Evolutionary conservation across 768 basidiomycete genomes (phyloP).

Genomic region (Russula emetica): DNA sequence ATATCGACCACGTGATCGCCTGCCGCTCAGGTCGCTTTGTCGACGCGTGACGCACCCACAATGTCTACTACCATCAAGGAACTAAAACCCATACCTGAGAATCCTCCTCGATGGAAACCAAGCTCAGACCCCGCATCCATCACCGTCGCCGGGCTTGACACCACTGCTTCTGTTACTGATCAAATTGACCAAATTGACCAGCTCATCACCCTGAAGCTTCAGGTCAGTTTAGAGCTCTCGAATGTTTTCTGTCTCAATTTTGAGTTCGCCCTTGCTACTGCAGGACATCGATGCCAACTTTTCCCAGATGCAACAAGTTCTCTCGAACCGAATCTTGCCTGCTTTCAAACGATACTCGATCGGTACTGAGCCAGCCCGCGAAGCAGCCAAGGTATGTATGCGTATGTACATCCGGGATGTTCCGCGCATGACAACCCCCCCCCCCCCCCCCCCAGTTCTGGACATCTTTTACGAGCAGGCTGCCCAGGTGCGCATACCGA

Average conservation of each 20-base stretch:
- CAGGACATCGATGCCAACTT: slow-evolving; percentile 94
- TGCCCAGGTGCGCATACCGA: slow-evolving; percentile 79
- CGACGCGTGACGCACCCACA: not conserved
- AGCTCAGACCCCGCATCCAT: slow-evolving; percentile 60
- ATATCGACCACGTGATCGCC: not conserved
- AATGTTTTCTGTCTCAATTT: not conserved
- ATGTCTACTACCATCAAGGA: slow-evolving; percentile 13
- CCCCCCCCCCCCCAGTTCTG: slow-evolving; percentile 75
- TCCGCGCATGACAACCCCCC: not conserved
- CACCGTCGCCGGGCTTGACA: slow-evolving; percentile 67
- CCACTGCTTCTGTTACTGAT: slow-evolving; percentile 60
- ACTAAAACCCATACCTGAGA: slow-evolving; percentile 50
- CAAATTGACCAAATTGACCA: slow-evolving; percentile 97
- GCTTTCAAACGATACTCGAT: slow-evolving; percentile 87
- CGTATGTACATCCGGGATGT: not conserved
- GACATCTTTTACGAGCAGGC: slow-evolving; percentile 96
- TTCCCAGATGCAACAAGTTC: slow-evolving; percentile 78
- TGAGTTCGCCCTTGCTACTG: not conserved
- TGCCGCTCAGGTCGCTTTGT: not conserved
- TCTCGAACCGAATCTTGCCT: slow-evolving; percentile 78
- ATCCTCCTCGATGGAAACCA: slow-evolving; percentile 64
- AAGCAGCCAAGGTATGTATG: slow-evolving; percentile 73
- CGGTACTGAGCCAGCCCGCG: slow-evolving; percentile 80
- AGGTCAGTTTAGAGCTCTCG: slow-evolving; percentile 46
- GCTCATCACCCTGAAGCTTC: slow-evolving; percentile 85